Percentiles rank a stretch among this genome's conserved stretches.
phyloP scores from a whole-genome alignment of 2,329 filamentous ascomycete species.

The Claviceps sp. region DNA sequence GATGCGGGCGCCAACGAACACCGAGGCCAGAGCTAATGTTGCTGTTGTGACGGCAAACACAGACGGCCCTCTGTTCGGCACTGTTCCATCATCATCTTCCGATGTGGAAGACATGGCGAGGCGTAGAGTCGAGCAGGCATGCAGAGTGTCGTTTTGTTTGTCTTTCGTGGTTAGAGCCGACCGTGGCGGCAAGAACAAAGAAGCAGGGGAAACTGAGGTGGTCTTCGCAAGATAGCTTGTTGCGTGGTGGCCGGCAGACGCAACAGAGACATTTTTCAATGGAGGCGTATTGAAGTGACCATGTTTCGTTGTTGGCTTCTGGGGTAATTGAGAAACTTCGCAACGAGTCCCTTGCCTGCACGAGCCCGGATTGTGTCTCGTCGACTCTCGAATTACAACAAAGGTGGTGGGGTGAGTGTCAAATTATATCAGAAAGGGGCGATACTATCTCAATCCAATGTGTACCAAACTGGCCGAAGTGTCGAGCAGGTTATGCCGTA shows the following conservation, averaged over 20 bases:
- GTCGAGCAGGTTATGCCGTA: neutral
- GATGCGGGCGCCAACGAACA: slow-evolving; percentile 65
- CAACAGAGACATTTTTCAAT: slow-evolving; percentile 2
- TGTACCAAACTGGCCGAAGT: neutral
- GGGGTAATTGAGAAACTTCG: neutral
- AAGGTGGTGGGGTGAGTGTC: neutral
- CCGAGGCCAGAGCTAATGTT: slow-evolving; percentile 54
- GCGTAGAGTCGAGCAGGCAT: slow-evolving; percentile 1
- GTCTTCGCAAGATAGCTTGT: neutral
- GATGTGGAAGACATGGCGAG: slow-evolving; percentile 6
- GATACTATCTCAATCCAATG: neutral
- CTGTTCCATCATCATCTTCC: slow-evolving; percentile 4
- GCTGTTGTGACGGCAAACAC: slow-evolving; percentile 59
- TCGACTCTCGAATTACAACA: no score
- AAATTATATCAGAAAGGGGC: neutral
- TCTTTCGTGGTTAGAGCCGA: neutral
- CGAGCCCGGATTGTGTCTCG: neutral
- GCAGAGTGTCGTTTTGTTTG: neutral
- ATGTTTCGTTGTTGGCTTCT: neutral
- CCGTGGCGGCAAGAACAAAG: neutral
- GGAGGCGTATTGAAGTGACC: neutral
- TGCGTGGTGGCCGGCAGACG: neutral
- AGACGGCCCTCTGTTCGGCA: slow-evolving; percentile 40
- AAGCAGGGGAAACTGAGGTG: neutral
- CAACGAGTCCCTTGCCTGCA: neutral